Percentiles rank a stretch among this genome's conserved stretches.
phyloP scores from a whole-genome alignment of 345 rosid genomes.

The Syzygium aromaticum region DNA sequence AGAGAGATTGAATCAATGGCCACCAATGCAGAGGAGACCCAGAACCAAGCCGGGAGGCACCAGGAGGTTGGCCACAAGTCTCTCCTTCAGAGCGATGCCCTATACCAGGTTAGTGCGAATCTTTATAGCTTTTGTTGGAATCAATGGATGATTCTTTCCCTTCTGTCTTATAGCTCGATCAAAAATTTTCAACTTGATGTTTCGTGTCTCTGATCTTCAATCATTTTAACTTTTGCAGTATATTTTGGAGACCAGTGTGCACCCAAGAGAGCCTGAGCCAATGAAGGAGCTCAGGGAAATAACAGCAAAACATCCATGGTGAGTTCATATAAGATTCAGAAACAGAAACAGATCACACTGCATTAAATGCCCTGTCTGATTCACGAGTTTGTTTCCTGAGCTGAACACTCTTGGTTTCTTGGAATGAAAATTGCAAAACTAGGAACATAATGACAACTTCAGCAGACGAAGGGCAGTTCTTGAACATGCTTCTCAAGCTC shows the following conservation, averaged over 20 bases:
- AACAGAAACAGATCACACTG: not conserved
- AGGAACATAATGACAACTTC: slow-evolving; percentile 98
- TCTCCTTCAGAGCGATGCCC: slow-evolving; percentile 85
- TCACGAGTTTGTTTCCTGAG: not conserved
- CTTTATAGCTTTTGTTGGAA: not conserved
- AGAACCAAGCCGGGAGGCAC: slow-evolving; percentile 52
- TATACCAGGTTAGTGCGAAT: slow-evolving; percentile 57
- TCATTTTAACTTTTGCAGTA: slow-evolving; percentile 28
- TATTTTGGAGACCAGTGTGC: slow-evolving; percentile 96
- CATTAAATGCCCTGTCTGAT: not conserved
- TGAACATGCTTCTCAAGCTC: slow-evolving; percentile 89
- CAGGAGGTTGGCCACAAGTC: slow-evolving; percentile 96
- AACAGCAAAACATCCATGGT: slow-evolving; percentile 97
- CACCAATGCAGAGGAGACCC: slow-evolving; percentile 40
- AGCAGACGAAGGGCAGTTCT: slow-evolving; percentile 95
- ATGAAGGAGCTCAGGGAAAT: slow-evolving; percentile 94
- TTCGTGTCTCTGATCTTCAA: not conserved
- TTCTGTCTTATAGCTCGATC: not conserved
- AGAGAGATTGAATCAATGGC: slow-evolving; percentile 28
- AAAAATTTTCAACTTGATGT: not conserved
- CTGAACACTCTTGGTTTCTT: not conserved
- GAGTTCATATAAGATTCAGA: not conserved
- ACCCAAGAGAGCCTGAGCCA: slow-evolving; percentile 89
- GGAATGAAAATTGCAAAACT: not conserved
- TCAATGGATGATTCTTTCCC: not conserved